These are phyloP conservation scores for Tetrahymena malaccensis DNA, from an alignment of 73 alveolate genomes.

Conservation along the genomic window DNA sequence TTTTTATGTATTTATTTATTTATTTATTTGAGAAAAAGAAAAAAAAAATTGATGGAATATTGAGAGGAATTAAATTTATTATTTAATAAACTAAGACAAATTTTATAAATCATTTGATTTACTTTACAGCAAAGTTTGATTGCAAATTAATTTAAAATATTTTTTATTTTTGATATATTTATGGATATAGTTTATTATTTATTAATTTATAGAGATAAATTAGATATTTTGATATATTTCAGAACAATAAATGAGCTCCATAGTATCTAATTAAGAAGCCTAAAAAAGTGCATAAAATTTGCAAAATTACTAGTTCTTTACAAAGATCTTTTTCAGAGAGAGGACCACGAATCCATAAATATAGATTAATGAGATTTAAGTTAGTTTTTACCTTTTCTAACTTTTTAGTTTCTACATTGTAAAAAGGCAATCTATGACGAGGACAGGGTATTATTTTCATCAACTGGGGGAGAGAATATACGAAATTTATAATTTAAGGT, in stretches of 20 bases:
- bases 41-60: too few relatives aligned
- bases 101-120: too few relatives aligned
- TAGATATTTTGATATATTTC: not conserved
- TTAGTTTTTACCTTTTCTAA: constrained; percentile 78
- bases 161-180: too few relatives aligned
- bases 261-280: constrained; percentile 73
- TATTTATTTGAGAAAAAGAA: too few relatives aligned
- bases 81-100: too few relatives aligned
- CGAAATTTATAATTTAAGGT: constrained; percentile 91
- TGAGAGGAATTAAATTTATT: too few relatives aligned
- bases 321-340: constrained; percentile 83
- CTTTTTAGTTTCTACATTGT: constrained; percentile 62
- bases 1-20: too few relatives aligned
- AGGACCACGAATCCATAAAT: constrained; percentile 83
- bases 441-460: constrained; percentile 88
- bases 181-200: too few relatives aligned
- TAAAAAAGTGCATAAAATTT: constrained; percentile 59
- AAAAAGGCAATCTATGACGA: constrained; percentile 92
- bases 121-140: too few relatives aligned
- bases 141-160: too few relatives aligned
- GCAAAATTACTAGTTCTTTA: constrained; percentile 55
- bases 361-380: constrained; percentile 74
- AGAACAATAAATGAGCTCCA: constrained; percentile 29
- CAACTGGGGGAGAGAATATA: constrained; percentile 86
- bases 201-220: too few relatives aligned